Conservation (phyloP, 805 yeast genomes). For the Candida jianshihensis region DNA sequence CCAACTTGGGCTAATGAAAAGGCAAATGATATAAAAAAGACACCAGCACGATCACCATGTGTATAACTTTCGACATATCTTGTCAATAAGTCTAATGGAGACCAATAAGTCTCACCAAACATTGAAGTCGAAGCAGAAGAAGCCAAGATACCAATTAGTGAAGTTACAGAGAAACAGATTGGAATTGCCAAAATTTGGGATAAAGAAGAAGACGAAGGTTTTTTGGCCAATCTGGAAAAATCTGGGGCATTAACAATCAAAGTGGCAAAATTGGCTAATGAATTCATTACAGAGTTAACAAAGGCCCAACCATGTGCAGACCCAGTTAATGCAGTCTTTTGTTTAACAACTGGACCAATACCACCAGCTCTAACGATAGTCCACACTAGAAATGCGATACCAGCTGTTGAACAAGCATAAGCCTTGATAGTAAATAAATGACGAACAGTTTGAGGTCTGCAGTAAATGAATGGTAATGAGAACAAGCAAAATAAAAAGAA, state of each 20-base stretch:
- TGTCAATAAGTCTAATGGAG: slow-evolving; percentile 62
- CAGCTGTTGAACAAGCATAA: slow-evolving; percentile 72
- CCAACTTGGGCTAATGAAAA: slow-evolving; percentile 75
- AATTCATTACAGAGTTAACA: slow-evolving; percentile 68
- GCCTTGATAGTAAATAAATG: slow-evolving; percentile 83
- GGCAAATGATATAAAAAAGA: slow-evolving; percentile 62
- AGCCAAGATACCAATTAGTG: slow-evolving; percentile 78
- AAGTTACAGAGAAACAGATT: slow-evolving; percentile 68
- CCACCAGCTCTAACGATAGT: slow-evolving; percentile 75
- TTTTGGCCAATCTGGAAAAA: slow-evolving; percentile 75
- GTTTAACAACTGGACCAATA: slow-evolving; percentile 63
- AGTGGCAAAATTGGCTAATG: slow-evolving; percentile 84
- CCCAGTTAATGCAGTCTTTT: slow-evolving; percentile 45
- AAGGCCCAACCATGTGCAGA: slow-evolving; percentile 77
- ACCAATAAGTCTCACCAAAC: slow-evolving; percentile 72
- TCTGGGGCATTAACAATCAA: slow-evolving; percentile 84
- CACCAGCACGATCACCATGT: slow-evolving; percentile 70
- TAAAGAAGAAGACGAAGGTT: slow-evolving; percentile 41
- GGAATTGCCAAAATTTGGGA: slow-evolving; percentile 68
- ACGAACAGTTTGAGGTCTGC: slow-evolving; percentile 76
- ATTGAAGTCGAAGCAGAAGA: slow-evolving; percentile 68
- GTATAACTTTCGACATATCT: slow-evolving; percentile 50
- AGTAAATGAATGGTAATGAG: slow-evolving; percentile 73
- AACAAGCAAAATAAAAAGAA: slow-evolving; percentile 80
- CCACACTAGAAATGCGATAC: slow-evolving; percentile 80